Evolutionary conservation across 2,329 filamentous ascomycete genomes (phyloP).

Genomic region (Aureobasidium sp.): DNA sequence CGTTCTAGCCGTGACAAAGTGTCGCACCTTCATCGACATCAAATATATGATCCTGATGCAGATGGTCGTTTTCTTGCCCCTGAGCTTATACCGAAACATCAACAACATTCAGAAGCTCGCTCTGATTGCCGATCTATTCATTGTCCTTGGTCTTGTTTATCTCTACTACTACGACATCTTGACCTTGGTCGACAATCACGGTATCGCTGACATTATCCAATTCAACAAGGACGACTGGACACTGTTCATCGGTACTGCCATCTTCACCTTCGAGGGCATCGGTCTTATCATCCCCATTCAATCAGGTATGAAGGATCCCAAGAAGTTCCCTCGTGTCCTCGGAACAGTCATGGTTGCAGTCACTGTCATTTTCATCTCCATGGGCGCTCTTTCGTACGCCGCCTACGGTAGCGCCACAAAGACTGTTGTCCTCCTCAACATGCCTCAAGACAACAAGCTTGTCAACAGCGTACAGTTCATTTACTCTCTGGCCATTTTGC

Average conservation of each 20-base stretch:
- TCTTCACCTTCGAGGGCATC: constrained; percentile 84
- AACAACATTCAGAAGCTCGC: constrained; percentile 76
- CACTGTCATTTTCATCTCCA: constrained; percentile 76
- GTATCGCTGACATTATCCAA: constrained; percentile 67
- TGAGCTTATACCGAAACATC: constrained; percentile 78
- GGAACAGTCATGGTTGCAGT: constrained; percentile 77
- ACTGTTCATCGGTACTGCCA: constrained; percentile 75
- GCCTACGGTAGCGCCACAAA: constrained; percentile 74
- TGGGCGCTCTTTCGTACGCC: constrained; percentile 78
- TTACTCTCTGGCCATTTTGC: constrained; percentile 78
- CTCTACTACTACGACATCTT: constrained; percentile 78
- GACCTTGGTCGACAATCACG: constrained; percentile 58
- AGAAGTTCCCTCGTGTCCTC: constrained; percentile 72
- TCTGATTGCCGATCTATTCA: constrained; percentile 76
- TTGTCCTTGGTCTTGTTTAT: constrained; percentile 74
- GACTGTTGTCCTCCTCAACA: constrained; percentile 82
- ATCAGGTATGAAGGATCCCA: constrained; percentile 76
- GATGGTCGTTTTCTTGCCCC: constrained; percentile 68
- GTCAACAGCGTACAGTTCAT: constrained; percentile 81
- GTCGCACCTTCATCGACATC: constrained; percentile 56
- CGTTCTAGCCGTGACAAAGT: constrained; percentile 64
- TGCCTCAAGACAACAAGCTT: constrained; percentile 73
- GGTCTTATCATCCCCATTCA: constrained; percentile 81
- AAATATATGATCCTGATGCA: constrained; percentile 72
- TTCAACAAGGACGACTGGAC: constrained; percentile 78